Evolutionary conservation across 257 asterid genomes (phyloP).

Genomic region (Echites panduratus): DNA sequence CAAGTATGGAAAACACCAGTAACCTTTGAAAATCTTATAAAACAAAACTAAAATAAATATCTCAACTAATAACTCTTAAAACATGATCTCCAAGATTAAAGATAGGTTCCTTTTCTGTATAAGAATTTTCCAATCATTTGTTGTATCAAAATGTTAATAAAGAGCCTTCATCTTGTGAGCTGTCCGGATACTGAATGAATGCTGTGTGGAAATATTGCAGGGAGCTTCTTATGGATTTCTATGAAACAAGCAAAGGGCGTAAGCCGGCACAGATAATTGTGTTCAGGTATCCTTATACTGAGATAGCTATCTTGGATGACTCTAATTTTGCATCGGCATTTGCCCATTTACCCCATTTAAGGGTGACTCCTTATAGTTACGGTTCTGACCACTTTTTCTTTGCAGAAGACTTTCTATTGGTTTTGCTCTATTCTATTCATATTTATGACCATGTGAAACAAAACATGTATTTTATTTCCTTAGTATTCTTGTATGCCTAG

Average conservation of each 20-base stretch:
- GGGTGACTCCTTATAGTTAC: neutral
- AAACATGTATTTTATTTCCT: neutral
- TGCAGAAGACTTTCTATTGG: neutral
- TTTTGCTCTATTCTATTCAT: neutral
- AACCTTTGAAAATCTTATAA: neutral
- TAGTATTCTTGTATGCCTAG: neutral
- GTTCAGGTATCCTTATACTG: constrained; percentile 55
- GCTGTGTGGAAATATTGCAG: constrained; percentile 35
- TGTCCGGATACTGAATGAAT: constrained; percentile 16
- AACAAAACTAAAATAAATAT: neutral
- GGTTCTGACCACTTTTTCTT: neutral
- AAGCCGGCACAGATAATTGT: constrained; percentile 80
- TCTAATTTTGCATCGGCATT: neutral
- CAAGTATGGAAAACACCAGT: neutral
- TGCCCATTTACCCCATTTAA: neutral
- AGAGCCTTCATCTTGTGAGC: constrained; percentile 1
- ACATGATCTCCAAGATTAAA: neutral
- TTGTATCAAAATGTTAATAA: neutral
- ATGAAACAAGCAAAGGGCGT: constrained; percentile 54
- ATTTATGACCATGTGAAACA: neutral
- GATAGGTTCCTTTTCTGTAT: too few relatives aligned
- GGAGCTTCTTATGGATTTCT: constrained; percentile 86
- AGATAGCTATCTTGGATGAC: neutral
- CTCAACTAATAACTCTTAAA: neutral
- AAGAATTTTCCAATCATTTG: too few relatives aligned